Base-by-base conservation (phyloP, 768 basidiomycete species). In the Pleurotus pulmonarius region DNA sequence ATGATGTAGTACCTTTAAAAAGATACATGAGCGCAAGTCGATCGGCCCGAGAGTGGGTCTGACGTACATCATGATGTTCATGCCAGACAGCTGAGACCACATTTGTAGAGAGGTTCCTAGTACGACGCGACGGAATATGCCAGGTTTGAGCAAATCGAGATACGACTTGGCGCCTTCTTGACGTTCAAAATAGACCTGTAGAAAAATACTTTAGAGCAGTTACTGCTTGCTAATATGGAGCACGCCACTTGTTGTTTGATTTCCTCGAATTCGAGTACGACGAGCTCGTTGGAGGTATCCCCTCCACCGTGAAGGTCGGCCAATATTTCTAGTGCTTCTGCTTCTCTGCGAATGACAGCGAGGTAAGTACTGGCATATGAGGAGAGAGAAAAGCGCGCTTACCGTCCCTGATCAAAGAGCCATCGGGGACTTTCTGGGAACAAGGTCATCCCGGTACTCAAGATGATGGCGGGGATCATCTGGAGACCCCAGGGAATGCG, bases 401-500 rank as follows among this genome's bases (percentile, higher is more conserved):
- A 81, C 82, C 77, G 75, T 62, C 74, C 75, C 48, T 83, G 75
- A 63, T 91, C 87, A 55, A 88, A 70, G 41, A 90, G 76, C 79
- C 80, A 90, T 67, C 89, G 81, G 4, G 90, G 88, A 46, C 80
- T 83, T 62, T 87, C 86, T 0, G 86, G 87, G 75, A 89, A 86
- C 59, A 77, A 57, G 9, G 75, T 49, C 87, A 92, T 90, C 45
- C 88, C 87, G 6, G 80, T 20, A 47, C 81, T 82, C 24, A 91
- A 78, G 9, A 92, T 55, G 57, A 89, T 77, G 5, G 86, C 90
- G 20, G 89, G 89, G 52, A 92, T 89, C 75, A 87, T 79, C 66
- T 91, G 90, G 24, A 91, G 70, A 56, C 85, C 86, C 87, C 87
- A 89, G 8, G 88, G 89, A 60, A 91, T 86, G 22, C 88, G 84